phyloP scores from a whole-genome alignment of 257 asterid genomes.

The Nemophila menziesii region DNA sequence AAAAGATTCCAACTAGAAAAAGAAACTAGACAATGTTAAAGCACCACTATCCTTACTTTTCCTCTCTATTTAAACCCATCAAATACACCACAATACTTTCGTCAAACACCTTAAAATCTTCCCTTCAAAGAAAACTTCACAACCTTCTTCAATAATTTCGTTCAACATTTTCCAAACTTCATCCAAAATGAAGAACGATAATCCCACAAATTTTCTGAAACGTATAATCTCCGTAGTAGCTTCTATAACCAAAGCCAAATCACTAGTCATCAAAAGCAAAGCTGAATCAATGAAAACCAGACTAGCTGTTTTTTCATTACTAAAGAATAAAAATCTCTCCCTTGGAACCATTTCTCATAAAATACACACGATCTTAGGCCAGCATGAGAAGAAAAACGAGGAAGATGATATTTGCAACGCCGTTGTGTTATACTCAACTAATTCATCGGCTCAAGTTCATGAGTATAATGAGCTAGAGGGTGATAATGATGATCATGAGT shows the following conservation, averaged over 20 bases:
- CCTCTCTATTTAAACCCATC: constrained; percentile 1
- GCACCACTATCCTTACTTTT: not conserved
- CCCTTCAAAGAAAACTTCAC: not conserved
- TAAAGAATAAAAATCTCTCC: constrained; percentile 32
- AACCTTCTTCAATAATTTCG: not conserved
- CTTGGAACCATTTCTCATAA: constrained; percentile 31
- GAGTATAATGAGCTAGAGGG: too few species aligned
- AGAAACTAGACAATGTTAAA: too few species aligned
- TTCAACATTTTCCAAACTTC: not conserved
- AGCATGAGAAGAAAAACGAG: constrained; percentile 3
- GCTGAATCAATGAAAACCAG: constrained; percentile 37
- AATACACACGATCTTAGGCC: constrained; percentile 30
- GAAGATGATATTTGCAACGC: constrained; percentile 15
- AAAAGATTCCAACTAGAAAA: too few species aligned
- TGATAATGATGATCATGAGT: not conserved
- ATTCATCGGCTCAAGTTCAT: too few species aligned
- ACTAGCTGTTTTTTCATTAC: constrained; percentile 30
- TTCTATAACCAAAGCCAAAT: constrained; percentile 34
- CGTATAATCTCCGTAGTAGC: constrained; percentile 27
- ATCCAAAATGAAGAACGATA: constrained; percentile 17
- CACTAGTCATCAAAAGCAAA: constrained; percentile 35
- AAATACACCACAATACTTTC: not conserved
- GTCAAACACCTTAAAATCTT: not conserved
- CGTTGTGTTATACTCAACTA: constrained; percentile 20
- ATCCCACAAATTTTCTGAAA: constrained; percentile 18